Evolutionary conservation across 176 grass and related monocot genomes (phyloP).

Genomic region (Bothriochloa decipiens): DNA sequence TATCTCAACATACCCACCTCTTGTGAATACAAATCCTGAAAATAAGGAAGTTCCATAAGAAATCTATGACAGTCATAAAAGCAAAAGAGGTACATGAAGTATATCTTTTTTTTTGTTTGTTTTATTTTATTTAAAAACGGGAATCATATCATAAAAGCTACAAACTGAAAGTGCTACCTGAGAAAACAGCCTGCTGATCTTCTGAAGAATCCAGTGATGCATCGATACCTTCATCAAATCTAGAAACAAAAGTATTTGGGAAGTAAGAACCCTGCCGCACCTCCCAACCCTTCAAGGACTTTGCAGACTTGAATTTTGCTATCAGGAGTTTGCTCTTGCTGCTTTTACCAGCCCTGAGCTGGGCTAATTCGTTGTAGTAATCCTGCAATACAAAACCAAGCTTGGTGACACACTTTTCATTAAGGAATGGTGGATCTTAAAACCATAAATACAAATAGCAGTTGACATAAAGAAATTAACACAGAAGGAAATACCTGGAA

Average conservation of each 20-base stretch:
- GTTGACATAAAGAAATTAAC: conserved; percentile 15
- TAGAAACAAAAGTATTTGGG: conserved; percentile 60
- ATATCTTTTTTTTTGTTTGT: neutral
- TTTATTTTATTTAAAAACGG: neutral
- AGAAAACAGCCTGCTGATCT: conserved; percentile 64
- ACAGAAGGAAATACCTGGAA: conserved; percentile 71
- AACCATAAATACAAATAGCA: conserved; percentile 5
- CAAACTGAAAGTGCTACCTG: conserved; percentile 50
- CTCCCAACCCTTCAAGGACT: conserved; percentile 80
- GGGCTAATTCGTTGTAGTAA: conserved; percentile 91
- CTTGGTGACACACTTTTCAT: neutral
- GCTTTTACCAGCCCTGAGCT: conserved; percentile 95
- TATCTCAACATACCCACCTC: conserved; percentile 93
- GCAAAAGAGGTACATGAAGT: conserved; percentile 14
- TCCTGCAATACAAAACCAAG: conserved; percentile 58
- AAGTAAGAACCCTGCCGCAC: conserved; percentile 79
- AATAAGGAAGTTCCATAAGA: conserved; percentile 28
- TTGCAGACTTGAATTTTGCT: conserved; percentile 89
- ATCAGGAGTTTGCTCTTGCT: conserved; percentile 98
- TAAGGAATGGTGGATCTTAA: neutral
- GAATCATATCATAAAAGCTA: conserved; percentile 7
- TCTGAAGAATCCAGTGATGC: conserved; percentile 84
- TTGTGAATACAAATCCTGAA: conserved; percentile 91
- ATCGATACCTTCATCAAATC: conserved; percentile 82
- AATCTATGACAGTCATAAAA: conserved; percentile 18